Base-by-base conservation (phyloP, 106 monocot species). In the Hemerocallis citrina region DNA sequence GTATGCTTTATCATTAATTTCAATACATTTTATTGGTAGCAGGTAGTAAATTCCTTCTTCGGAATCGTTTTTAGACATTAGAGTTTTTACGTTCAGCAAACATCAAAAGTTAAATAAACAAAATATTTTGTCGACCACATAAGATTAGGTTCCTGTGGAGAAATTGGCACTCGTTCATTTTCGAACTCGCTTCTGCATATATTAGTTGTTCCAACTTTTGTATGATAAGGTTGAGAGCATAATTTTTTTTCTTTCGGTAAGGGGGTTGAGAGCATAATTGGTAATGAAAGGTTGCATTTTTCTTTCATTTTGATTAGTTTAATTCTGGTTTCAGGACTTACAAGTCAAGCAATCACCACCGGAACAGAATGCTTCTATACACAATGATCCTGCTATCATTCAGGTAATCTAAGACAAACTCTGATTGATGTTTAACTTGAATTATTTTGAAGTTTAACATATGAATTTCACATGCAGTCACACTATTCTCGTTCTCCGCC, bases 331-430 rank as follows among this genome's bases (percentile, higher is more conserved):
- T 21, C 74, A 90, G 90, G 90, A 90, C 72, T 66, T 90, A 62
- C 90, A 90, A 65, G 90, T 90, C 7, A 90, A 90, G 46, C 69
- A 81, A 8, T 78, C 90, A 29, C 81, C 79, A 66, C 76, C 90
- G 74, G 67, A 44, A 60, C 89, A 81, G 42, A 60, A 63, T 57
- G 66, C 74, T 55, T 71, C 62, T 17, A 69, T 75, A 27, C 75
- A 81, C 69, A 81, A 68, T 66, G 86, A 86, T 57, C 86, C 86
- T 66, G 86, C 86, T 41, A 86, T 86, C 30, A 86, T 86, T 52
- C 86, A 86, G 78, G 86, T 81, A 66, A 75, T 28, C 0, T 13
- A 42, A 15, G 19, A 24, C 45, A 22, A 2, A 27, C 23, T 59
- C 7, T 48, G 27, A 21, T 57, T 17, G 62, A 51, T 14, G 8